Conservation (phyloP, 2,329 filamentous ascomycete genomes). For the Metarhizium brunneum region DNA sequence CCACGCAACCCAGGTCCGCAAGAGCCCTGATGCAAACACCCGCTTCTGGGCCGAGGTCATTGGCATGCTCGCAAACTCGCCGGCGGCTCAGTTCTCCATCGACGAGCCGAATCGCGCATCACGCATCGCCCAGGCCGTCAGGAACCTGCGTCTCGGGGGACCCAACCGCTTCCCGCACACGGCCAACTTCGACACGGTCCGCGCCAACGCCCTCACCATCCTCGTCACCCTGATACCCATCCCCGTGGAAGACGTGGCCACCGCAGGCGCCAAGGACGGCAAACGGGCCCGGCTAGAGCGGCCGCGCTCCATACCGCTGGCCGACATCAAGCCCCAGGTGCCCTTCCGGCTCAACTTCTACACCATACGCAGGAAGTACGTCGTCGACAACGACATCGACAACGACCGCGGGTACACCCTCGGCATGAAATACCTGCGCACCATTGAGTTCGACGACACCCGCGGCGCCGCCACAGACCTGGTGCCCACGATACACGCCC, state of each 20-base stretch:
- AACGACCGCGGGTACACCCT: neutral
- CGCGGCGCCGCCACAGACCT: neutral
- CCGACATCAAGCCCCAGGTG: neutral
- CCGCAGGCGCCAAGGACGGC: neutral
- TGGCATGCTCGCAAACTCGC: constrained; percentile 4
- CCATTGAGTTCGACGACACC: constrained; percentile 4
- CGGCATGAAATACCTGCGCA: constrained; percentile 6
- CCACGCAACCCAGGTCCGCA: neutral
- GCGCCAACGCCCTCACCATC: constrained; percentile 7
- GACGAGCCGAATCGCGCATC: neutral
- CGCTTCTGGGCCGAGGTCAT: constrained; percentile 5
- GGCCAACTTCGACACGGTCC: constrained; percentile 7
- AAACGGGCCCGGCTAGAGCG: constrained; percentile 2
- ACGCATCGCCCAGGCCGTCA: constrained; percentile 5
- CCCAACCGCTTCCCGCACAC: constrained; percentile 6
- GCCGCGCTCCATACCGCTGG: neutral
- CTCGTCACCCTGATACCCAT: constrained; percentile 6
- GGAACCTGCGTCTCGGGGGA: constrained; percentile 5
- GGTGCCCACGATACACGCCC: neutral
- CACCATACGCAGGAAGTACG: constrained; percentile 3
- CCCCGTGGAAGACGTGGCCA: constrained; percentile 4
- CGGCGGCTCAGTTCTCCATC: constrained; percentile 1
- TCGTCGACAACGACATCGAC: neutral
- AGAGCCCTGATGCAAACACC: neutral
- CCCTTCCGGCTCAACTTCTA: constrained; percentile 7